Percentiles rank a stretch among this genome's conserved stretches.
These are phyloP conservation scores for Schizothecium vesticola DNA, from an alignment of 495 filamentous ascomycete species.

Conservation along the genomic window DNA sequence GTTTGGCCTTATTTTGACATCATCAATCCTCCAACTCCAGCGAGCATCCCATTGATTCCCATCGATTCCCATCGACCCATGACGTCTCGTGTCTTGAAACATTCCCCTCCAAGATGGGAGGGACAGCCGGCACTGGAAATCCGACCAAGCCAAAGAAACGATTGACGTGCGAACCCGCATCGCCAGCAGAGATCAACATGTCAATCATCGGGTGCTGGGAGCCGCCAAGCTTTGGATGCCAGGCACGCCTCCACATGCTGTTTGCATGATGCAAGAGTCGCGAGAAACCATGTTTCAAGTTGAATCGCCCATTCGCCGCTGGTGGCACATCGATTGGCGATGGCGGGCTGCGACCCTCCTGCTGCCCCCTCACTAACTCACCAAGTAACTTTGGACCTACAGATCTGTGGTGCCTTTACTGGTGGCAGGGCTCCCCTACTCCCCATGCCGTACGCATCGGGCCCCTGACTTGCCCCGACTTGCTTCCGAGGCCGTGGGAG, in stretches of 20 bases:
- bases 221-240: slow-evolving; percentile 8
- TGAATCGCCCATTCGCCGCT: slow-evolving; percentile 14
- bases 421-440: too few species aligned
- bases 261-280: slow-evolving; percentile 4
- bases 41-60: not conserved
- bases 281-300: slow-evolving; percentile 24
- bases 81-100: not conserved
- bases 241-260: not conserved
- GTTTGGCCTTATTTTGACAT: not conserved
- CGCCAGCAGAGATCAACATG: not conserved
- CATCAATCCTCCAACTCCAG: not conserved
- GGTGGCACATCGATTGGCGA: slow-evolving; percentile 14
- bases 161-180: not conserved
- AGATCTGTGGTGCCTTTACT: not conserved
- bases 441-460: too few species aligned
- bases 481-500: not conserved
- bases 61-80: not conserved
- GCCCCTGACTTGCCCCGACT: not conserved
- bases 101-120: not conserved
- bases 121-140: not conserved
- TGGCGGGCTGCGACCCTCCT: not conserved
- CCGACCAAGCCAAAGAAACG: not conserved
- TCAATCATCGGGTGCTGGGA: slow-evolving; percentile 9
- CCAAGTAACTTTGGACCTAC: not conserved
- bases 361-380: not conserved